A percentile compares a stretch with the other conserved stretches of the same genome.
phyloP scores from a whole-genome alignment of 1,284 basidiomycete genomes.

The Tilletia caries region DNA sequence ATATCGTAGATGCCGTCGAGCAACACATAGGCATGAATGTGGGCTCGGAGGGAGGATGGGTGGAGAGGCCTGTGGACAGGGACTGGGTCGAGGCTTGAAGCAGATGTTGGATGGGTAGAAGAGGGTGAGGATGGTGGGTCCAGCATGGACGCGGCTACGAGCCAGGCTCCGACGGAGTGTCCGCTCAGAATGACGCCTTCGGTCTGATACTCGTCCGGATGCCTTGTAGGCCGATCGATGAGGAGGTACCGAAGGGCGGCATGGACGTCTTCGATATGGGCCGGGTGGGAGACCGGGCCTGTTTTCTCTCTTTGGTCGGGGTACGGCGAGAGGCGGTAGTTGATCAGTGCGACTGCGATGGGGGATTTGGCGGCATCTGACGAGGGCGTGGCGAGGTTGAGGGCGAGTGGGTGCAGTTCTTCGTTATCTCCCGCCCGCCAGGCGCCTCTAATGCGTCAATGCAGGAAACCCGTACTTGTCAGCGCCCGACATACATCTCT shows the following conservation, averaged over 20 bases:
- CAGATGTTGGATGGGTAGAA: background rate
- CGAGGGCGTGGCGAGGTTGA: background rate
- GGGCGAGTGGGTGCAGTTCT: background rate
- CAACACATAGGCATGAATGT: conserved; percentile 3
- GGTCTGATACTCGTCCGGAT: background rate
- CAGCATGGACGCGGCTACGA: conserved; percentile 3
- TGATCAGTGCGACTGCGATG: conserved; percentile 2
- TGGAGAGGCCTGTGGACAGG: background rate
- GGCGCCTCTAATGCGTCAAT: conserved; percentile 2
- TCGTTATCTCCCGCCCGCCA: conserved; percentile 5
- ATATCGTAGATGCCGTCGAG: conserved; percentile 13
- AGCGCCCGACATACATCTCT: too few relatives aligned
- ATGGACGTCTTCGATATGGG: conserved; percentile 20
- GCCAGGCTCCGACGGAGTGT: conserved; percentile 9
- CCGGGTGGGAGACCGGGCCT: conserved; percentile 15
- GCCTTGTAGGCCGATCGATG: conserved; percentile 18
- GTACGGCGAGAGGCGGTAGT: background rate
- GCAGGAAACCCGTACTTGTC: too few relatives aligned
- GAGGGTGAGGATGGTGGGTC: background rate
- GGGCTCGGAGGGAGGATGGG: background rate
- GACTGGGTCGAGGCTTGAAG: background rate
- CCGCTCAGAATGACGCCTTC: background rate
- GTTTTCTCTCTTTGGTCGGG: background rate
- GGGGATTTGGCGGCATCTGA: background rate
- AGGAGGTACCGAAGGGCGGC: conserved; percentile 22